Conservation (phyloP, 176 grass and related monocot species). For the Stipa capillata region DNA sequence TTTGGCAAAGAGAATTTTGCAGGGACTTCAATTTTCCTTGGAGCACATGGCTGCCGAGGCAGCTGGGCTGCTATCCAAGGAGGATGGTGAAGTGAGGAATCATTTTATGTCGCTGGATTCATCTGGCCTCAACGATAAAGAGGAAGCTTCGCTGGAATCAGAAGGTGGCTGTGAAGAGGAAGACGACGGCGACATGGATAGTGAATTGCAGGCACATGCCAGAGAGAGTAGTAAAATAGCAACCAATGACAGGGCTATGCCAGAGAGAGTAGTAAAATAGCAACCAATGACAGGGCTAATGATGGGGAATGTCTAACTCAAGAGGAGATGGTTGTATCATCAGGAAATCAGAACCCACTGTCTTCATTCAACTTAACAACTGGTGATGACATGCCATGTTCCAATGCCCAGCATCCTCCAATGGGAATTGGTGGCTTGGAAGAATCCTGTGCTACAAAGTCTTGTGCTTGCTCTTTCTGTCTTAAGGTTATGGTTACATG, state of each 20-base stretch:
- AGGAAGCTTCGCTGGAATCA: conserved; percentile 38
- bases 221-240: neutral
- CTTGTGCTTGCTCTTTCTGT: conserved; percentile 78
- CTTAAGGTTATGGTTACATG: conserved; percentile 51
- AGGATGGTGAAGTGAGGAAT: neutral
- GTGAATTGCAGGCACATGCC: conserved; percentile 16
- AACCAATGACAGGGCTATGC: no score
- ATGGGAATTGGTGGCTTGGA: neutral
- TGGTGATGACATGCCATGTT: conserved; percentile 6
- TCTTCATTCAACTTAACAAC: neutral
- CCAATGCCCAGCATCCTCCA: conserved; percentile 6
- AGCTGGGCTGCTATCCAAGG: conserved; percentile 16
- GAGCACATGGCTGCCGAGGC: conserved; percentile 35
- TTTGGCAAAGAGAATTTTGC: no score
- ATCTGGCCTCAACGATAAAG: conserved; percentile 27
- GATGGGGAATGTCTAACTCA: conserved; percentile 32
- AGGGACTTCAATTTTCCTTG: conserved; percentile 37
- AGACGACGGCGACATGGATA: conserved; percentile 25
- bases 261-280: neutral
- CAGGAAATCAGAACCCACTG: conserved; percentile 22
- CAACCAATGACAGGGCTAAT: conserved; percentile 10
- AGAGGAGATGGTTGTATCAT: conserved; percentile 29
- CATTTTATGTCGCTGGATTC: neutral
- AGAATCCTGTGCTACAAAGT: conserved; percentile 36
- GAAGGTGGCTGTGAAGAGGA: conserved; percentile 45